Evolutionary conservation across 176 grass and related monocot species (phyloP), one percentile per base, ranked within the genome.

Genomic region (Bothriochloa decipiens): DNA sequence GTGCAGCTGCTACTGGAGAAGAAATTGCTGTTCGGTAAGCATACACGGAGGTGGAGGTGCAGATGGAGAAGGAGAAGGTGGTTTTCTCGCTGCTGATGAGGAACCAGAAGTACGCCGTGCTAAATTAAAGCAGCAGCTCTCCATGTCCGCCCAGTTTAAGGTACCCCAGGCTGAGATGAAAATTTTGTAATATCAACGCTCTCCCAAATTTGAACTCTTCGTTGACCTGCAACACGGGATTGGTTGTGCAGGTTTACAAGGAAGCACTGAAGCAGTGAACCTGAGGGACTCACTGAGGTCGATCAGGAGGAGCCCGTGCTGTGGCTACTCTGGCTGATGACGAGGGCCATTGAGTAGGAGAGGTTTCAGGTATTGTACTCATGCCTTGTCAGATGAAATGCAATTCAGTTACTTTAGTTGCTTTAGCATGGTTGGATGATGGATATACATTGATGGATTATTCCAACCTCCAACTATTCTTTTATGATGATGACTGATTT

Each of bases 191-290:
- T 35, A 35, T 35, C 33, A 39, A 39, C 11, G 29, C 52, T 13
- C 41, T 39, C 82, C 26, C 23, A 65, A 88, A 74, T 20, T 66
- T 25, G n/a, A 25, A 10, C 29, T 79, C 47, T 8, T 83, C 41
- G 23, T 45, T 72, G 68, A 70, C 33, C 29, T 46, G 41, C 41
- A 2, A 42, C 12, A 72, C 82, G 85, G 50, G 2, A 45, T 73
- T 66, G 64, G 60, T 62, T 33, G 72, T 41, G 72, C 78, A 96
- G 89, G 91, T 93, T 86, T 96, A 96, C 53, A 91, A 96, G n/a
- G n/a, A n/a, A n/a, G n/a, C n/a, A n/a, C 91, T 86, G 94, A 96
- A 58, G 94, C 89, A 0, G 91, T 91, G 11, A 87, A 89, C 65
- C 20, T 93, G 55, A 89, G 91, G 81, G 91, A 93, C 61, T 96